Percentiles rank a stretch among this genome's conserved stretches.
Conservation (phyloP, 768 basidiomycete genomes). For the Phaffia tasmanica region DNA sequence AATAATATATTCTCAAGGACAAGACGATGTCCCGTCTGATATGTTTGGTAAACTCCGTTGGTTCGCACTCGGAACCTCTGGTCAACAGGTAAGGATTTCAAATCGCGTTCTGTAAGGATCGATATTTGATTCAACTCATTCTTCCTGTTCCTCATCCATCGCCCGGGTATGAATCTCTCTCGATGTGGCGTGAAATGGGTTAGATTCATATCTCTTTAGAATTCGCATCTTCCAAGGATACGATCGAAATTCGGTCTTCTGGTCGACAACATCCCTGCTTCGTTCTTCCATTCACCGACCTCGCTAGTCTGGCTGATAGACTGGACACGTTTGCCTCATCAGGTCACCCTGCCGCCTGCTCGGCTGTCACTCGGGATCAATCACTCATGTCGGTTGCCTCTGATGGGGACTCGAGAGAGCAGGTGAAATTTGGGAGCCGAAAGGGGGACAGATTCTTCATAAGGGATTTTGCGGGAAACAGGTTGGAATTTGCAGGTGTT, state of each 20-base stretch:
- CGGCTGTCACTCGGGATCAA: not conserved
- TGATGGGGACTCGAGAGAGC: not conserved
- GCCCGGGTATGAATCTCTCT: not conserved
- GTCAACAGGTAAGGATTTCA: conserved; percentile 10
- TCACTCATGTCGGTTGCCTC: not conserved
- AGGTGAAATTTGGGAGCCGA: conserved; percentile 3
- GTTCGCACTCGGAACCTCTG: conserved; percentile 11
- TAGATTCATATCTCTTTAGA: conserved; percentile 24
- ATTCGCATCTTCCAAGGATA: not conserved
- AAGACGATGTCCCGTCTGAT: conserved; percentile 4
- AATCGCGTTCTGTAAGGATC: not conserved
- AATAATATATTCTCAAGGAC: not conserved
- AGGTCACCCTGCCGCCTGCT: conserved; percentile 8
- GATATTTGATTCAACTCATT: not conserved
- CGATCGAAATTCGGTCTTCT: conserved; percentile 5
- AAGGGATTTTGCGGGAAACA: conserved; percentile 15
- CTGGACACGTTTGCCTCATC: not conserved
- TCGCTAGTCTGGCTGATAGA: not conserved
- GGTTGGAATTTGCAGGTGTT: conserved; percentile 12
- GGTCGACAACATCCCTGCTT: conserved; percentile 19
- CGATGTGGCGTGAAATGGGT: too few species aligned
- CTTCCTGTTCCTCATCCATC: not conserved
- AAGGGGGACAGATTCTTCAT: conserved; percentile 21
- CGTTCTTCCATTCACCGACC: not conserved
- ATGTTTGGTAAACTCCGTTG: conserved; percentile 19